Evolutionary conservation across 169 alveolate species (phyloP).

Genomic region (Cyclospora cayetanensis): DNA sequence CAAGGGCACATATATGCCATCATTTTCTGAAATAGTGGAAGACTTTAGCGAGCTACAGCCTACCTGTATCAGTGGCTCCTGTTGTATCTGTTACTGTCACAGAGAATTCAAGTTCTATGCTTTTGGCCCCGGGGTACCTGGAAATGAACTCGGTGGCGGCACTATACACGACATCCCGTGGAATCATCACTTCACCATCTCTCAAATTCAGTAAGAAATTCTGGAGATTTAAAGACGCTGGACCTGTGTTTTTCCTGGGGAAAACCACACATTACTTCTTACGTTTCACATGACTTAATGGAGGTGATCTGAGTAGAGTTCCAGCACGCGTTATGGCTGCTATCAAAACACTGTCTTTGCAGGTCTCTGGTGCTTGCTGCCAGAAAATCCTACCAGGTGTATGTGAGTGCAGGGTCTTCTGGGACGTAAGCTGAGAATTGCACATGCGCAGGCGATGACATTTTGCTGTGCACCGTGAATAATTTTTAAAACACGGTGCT

Average conservation of each 20-base stretch:
- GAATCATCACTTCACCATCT: not conserved
- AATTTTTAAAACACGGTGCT: too few relatives aligned
- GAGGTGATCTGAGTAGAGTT: too few relatives aligned
- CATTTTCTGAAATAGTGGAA: too few relatives aligned
- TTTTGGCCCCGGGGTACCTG: not conserved
- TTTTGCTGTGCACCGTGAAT: too few relatives aligned
- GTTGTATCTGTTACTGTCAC: not conserved
- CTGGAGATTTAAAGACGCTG: constrained; percentile 18
- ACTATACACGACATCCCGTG: constrained; percentile 6
- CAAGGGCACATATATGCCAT: too few relatives aligned
- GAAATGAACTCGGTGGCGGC: constrained; percentile 23
- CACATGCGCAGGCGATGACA: too few relatives aligned
- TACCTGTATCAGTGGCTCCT: constrained; percentile 10
- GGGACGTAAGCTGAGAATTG: constrained; percentile 2
- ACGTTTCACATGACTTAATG: too few relatives aligned
- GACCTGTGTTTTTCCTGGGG: not conserved
- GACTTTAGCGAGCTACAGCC: too few relatives aligned
- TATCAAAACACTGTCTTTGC: too few relatives aligned
- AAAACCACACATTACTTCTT: too few relatives aligned
- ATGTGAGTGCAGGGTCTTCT: constrained; percentile 11
- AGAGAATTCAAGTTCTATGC: not conserved
- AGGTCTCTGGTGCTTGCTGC: too few relatives aligned
- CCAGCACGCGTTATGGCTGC: too few relatives aligned
- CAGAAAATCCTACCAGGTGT: constrained; percentile 5
- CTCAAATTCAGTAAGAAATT: not conserved